A percentile compares a stretch with the other conserved stretches of the same genome.
Evolutionary conservation across 495 filamentous ascomycete genomes (phyloP).

Genomic region (Thermochaetoides thermophila): DNA sequence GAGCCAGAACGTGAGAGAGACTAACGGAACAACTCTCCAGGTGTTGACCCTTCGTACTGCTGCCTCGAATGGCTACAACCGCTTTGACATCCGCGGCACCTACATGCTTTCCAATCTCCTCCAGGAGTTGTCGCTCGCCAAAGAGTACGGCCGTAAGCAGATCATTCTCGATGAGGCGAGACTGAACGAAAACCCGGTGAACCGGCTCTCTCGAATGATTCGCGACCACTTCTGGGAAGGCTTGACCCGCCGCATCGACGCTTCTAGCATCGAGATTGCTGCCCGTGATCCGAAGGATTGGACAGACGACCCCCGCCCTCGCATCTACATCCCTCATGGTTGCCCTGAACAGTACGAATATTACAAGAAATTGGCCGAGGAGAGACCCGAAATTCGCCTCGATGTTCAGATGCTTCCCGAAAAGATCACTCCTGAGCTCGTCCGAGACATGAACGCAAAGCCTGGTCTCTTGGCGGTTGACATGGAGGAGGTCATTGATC

Average conservation of each 20-base stretch:
- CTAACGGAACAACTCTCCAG: slow-evolving; percentile 6
- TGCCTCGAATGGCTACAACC: slow-evolving; percentile 70
- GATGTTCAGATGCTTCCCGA: slow-evolving; percentile 69
- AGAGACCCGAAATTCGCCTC: slow-evolving; percentile 64
- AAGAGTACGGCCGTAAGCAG: slow-evolving; percentile 67
- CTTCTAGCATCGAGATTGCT: slow-evolving; percentile 68
- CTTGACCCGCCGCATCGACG: slow-evolving; percentile 77
- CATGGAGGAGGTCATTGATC: slow-evolving; percentile 62
- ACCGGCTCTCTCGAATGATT: slow-evolving; percentile 72
- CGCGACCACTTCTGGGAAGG: slow-evolving; percentile 80
- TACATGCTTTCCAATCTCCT: slow-evolving; percentile 93
- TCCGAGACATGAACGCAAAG: slow-evolving; percentile 56
- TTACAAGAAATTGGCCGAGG: slow-evolving; percentile 59
- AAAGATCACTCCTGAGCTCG: slow-evolving; percentile 60
- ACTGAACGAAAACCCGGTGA: slow-evolving; percentile 84
- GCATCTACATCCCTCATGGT: slow-evolving; percentile 83
- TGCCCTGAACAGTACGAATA: slow-evolving; percentile 80
- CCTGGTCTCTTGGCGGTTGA: slow-evolving; percentile 81
- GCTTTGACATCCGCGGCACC: slow-evolving; percentile 76
- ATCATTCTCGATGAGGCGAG: slow-evolving; percentile 78
- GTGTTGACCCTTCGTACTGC: slow-evolving; percentile 69
- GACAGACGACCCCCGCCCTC: slow-evolving; percentile 69
- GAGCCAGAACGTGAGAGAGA: not conserved
- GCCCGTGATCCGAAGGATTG: slow-evolving; percentile 83
- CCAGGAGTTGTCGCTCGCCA: slow-evolving; percentile 82